Percentiles rank a stretch among this genome's conserved stretches.
Evolutionary conservation across 306 rosid species (phyloP).

Genomic region (Myrica gale): DNA sequence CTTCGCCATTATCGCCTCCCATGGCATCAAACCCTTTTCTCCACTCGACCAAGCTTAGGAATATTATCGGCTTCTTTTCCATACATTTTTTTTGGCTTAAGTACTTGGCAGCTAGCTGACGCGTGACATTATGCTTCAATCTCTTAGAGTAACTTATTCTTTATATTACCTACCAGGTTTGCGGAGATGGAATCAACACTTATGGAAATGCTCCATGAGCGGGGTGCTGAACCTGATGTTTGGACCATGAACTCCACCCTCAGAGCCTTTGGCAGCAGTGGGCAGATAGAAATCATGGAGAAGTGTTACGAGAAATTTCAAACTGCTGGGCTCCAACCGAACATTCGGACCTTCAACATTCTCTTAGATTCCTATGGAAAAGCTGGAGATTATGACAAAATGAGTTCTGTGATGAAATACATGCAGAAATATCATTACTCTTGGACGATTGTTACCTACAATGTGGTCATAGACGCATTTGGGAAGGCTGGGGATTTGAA

Average conservation of each 20-base stretch:
- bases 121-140: conserved; percentile 16
- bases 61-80: background rate
- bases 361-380: conserved; percentile 84
- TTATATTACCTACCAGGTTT: conserved; percentile 50
- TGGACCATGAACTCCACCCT: conserved; percentile 96
- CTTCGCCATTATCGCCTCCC: conserved; percentile 9
- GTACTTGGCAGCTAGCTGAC: conserved; percentile 36
- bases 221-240: conserved; percentile 70
- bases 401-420: conserved; percentile 93
- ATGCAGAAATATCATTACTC: conserved; percentile 92
- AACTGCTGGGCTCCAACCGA: conserved; percentile 79
- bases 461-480: conserved; percentile 85
- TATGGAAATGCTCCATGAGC: conserved; percentile 69
- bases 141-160: conserved; percentile 29
- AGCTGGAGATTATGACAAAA: conserved; percentile 53
- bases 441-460: conserved; percentile 87
- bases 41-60: conserved; percentile 14
- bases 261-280: conserved; percentile 80
- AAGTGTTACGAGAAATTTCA: conserved; percentile 84
- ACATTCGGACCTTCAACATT: conserved; percentile 81
- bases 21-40: background rate
- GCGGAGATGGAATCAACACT: conserved; percentile 82
- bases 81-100: conserved; percentile 3
- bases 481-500: conserved; percentile 90
- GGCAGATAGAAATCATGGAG: conserved; percentile 91